Evolutionary conservation across 2,329 filamentous ascomycete species (phyloP).

Genomic region (Emericellopsis cladophorae): DNA sequence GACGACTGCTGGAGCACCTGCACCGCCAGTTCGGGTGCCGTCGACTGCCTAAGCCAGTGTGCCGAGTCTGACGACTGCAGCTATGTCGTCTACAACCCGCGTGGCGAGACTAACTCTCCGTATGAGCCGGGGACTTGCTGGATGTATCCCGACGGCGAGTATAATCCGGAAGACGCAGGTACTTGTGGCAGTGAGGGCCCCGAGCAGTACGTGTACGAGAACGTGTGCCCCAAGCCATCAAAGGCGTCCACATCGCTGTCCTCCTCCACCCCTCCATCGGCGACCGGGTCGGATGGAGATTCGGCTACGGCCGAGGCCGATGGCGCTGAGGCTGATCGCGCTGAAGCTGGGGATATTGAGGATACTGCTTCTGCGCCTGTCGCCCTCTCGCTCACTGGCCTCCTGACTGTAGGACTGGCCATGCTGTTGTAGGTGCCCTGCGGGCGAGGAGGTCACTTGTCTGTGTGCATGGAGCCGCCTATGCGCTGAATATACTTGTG

Average conservation of each 20-base stretch:
- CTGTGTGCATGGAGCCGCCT: background rate
- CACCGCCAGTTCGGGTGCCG: slow-evolving; percentile 8
- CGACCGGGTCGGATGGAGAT: background rate
- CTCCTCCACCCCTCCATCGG: slow-evolving; percentile 1
- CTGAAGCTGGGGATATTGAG: slow-evolving; percentile 3
- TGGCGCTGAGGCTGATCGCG: background rate
- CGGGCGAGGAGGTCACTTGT: background rate
- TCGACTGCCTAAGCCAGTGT: slow-evolving; percentile 12
- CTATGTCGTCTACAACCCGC: slow-evolving; percentile 13
- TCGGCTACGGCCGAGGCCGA: background rate
- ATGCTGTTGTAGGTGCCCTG: slow-evolving; percentile 6
- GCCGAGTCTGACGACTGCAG: slow-evolving; percentile 12
- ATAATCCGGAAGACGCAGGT: slow-evolving; percentile 7
- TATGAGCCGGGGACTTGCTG: slow-evolving; percentile 14
- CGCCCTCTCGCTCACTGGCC: slow-evolving; percentile 6
- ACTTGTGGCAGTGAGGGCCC: slow-evolving; percentile 10
- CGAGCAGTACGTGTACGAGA: slow-evolving; percentile 16
- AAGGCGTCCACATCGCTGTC: slow-evolving; percentile 1
- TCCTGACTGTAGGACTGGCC: slow-evolving; percentile 8
- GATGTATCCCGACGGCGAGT: slow-evolving; percentile 15
- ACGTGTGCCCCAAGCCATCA: slow-evolving; percentile 13
- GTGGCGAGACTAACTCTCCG: slow-evolving; percentile 7
- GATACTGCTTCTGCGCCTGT: slow-evolving; percentile 7
- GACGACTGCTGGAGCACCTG: slow-evolving; percentile 11
- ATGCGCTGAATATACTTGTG: too few species aligned